Conservation (phyloP, 2,329 filamentous ascomycete genomes). For the Macrophomina phaseolina region DNA sequence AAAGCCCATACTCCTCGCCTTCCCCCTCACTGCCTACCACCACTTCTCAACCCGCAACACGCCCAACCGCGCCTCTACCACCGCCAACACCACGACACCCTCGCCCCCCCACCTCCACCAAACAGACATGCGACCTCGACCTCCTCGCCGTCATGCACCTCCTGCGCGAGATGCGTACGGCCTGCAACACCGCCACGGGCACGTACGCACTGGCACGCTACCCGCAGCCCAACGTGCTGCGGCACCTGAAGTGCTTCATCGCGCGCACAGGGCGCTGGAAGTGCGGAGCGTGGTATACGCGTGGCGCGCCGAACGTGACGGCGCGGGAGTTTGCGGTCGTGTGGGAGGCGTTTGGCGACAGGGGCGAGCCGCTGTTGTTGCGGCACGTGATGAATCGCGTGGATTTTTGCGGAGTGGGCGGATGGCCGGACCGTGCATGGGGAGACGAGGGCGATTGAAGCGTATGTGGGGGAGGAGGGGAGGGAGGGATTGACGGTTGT, state of each 20-base stretch:
- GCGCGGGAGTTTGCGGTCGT: conserved; percentile 37
- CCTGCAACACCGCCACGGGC: conserved; percentile 31
- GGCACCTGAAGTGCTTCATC: conserved; percentile 38
- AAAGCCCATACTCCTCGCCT: not conserved
- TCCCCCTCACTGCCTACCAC: not conserved
- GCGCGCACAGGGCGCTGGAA: conserved; percentile 44
- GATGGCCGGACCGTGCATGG: conserved; percentile 30
- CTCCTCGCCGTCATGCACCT: conserved; percentile 29
- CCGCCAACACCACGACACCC: too few species aligned
- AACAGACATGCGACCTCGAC: not conserved
- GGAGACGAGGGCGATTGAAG: conserved; percentile 11
- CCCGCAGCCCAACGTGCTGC: conserved; percentile 34
- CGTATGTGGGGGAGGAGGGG: not conserved
- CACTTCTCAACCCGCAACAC: not conserved
- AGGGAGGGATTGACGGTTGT: not conserved
- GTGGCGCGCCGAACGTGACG: conserved; percentile 35
- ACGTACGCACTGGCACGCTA: conserved; percentile 36
- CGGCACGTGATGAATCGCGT: conserved; percentile 46
- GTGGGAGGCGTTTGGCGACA: conserved; percentile 21
- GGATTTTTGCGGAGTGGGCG: conserved; percentile 38
- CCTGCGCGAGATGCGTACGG: conserved; percentile 47
- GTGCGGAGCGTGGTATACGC: conserved; percentile 33
- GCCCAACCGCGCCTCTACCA: not conserved
- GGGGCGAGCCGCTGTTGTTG: conserved; percentile 30
- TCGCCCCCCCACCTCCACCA: too few species aligned